A percentile compares a stretch with the other conserved stretches of the same genome.
These are phyloP conservation scores for Astrocystis sublimbata DNA, from an alignment of 495 filamentous ascomycete genomes.

Conservation along the genomic window DNA sequence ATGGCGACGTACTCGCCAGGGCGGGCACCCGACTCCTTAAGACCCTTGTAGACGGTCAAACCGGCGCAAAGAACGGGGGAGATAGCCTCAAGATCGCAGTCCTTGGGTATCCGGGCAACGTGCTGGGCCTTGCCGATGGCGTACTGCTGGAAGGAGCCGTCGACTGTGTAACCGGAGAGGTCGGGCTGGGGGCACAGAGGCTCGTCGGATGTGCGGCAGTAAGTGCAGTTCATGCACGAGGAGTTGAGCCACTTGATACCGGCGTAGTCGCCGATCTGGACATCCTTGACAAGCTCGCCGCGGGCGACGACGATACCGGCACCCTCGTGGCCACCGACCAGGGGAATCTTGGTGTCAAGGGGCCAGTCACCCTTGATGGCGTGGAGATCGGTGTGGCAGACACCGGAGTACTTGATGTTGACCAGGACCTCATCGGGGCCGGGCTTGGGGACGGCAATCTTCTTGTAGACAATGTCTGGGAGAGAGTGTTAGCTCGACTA, in stretches of 20 bases:
- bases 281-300: slow-evolving; percentile 69
- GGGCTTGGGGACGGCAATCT: slow-evolving; percentile 76
- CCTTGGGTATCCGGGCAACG: slow-evolving; percentile 75
- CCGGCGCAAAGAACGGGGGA: slow-evolving; percentile 85
- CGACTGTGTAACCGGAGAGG: slow-evolving; percentile 87
- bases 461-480: slow-evolving; percentile 69
- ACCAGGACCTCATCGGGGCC: slow-evolving; percentile 86
- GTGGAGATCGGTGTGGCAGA: slow-evolving; percentile 89
- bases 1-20: slow-evolving; percentile 82
- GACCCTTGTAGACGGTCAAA: slow-evolving; percentile 90
- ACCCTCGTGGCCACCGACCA: slow-evolving; percentile 95
- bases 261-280: slow-evolving; percentile 77
- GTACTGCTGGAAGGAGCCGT: slow-evolving; percentile 93
- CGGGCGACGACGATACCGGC: slow-evolving; percentile 82
- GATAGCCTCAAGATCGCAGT: slow-evolving; percentile 70
- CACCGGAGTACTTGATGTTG: slow-evolving; percentile 89
- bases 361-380: slow-evolving; percentile 91
- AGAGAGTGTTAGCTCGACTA: slow-evolving; percentile 20
- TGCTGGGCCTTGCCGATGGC: slow-evolving; percentile 81
- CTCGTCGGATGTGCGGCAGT: slow-evolving; percentile 66
- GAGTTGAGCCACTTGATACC: slow-evolving; percentile 94
- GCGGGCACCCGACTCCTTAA: slow-evolving; percentile 76
- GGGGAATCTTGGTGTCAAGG: slow-evolving; percentile 69
- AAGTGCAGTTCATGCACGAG: slow-evolving; percentile 73
- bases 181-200: slow-evolving; percentile 71